Conservation (phyloP, 2,329 filamentous ascomycete species). For the Purpureocillium lavendulum region DNA sequence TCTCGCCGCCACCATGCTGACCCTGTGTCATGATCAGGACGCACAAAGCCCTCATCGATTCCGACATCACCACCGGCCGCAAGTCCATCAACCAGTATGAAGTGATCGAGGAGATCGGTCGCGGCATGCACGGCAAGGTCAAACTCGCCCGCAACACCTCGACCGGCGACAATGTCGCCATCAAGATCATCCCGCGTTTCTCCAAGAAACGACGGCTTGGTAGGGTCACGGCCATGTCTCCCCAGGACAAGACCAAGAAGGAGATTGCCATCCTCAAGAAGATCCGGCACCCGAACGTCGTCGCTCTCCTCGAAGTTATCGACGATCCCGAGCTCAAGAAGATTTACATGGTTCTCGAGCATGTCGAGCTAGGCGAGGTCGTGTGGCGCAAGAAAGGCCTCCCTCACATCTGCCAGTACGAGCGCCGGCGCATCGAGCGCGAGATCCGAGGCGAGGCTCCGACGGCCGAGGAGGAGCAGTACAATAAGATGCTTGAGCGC, state of each 20-base stretch:
- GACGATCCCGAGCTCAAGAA: conserved; percentile 95
- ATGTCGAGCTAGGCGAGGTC: conserved; percentile 89
- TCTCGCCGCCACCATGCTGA: conserved; percentile 2
- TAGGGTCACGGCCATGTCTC: conserved; percentile 58
- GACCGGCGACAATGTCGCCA: conserved; percentile 75
- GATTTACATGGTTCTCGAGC: conserved; percentile 96
- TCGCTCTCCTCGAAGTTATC: conserved; percentile 91
- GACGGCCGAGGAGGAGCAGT: conserved; percentile 51
- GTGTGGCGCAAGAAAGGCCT: conserved; percentile 87
- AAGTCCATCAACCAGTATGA: conserved; percentile 98
- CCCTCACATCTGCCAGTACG: conserved; percentile 73
- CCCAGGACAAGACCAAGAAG: conserved; percentile 76
- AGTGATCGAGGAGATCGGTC: conserved; percentile 90
- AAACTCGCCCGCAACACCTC: conserved; percentile 81
- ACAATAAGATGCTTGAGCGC: conserved; percentile 49
- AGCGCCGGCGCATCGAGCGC: conserved; percentile 71
- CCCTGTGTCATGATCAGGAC: conserved; percentile 56
- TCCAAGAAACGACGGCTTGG: conserved; percentile 91
- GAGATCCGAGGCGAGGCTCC: conserved; percentile 55
- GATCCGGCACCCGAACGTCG: conserved; percentile 93
- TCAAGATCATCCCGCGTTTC: conserved; percentile 96
- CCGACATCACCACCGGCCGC: conserved; percentile 79
- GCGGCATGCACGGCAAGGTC: conserved; percentile 95
- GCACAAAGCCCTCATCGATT: conserved; percentile 83
- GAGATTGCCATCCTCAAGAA: conserved; percentile 99